Evolutionary conservation across 2,329 filamentous ascomycete genomes (phyloP).

Genomic region (Arachnopeziza araneosa): DNA sequence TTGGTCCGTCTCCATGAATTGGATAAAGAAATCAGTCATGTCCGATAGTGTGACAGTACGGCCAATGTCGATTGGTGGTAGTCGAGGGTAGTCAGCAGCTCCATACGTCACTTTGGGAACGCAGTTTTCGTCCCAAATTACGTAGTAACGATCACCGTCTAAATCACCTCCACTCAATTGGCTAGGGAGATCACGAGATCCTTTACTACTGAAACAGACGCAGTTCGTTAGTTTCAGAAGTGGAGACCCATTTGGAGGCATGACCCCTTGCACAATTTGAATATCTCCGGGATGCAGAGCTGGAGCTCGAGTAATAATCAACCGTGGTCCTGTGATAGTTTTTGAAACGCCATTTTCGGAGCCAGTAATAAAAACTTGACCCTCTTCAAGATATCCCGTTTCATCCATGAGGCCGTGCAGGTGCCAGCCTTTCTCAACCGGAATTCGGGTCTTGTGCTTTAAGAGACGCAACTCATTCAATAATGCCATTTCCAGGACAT

Average conservation of each 20-base stretch:
- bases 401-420: constrained; percentile 84
- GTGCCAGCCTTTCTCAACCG: constrained; percentile 63
- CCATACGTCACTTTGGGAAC: constrained; percentile 38
- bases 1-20: constrained; percentile 65
- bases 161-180: constrained; percentile 76
- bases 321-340: constrained; percentile 17
- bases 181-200: constrained; percentile 69
- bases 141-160: constrained; percentile 75
- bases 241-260: constrained; percentile 55
- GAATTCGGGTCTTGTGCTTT: constrained; percentile 75
- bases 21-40: constrained; percentile 76
- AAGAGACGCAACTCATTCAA: constrained; percentile 66
- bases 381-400: constrained; percentile 59
- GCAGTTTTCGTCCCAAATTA: constrained; percentile 64
- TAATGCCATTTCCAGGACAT: constrained; percentile 63
- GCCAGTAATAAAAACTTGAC: constrained; percentile 62
- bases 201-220: constrained; percentile 69
- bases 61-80: constrained; percentile 51
- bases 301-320: constrained; percentile 69
- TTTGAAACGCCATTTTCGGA: constrained; percentile 34
- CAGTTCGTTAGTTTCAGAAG: constrained; percentile 63
- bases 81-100: constrained; percentile 66
- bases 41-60: constrained; percentile 55
- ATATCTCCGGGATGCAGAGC: constrained; percentile 79
- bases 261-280: constrained; percentile 57